Evolutionary conservation across 768 basidiomycete species (phyloP), one percentile per base, ranked within the genome.

Genomic region (Sistotremastrum niveocremeum): DNA sequence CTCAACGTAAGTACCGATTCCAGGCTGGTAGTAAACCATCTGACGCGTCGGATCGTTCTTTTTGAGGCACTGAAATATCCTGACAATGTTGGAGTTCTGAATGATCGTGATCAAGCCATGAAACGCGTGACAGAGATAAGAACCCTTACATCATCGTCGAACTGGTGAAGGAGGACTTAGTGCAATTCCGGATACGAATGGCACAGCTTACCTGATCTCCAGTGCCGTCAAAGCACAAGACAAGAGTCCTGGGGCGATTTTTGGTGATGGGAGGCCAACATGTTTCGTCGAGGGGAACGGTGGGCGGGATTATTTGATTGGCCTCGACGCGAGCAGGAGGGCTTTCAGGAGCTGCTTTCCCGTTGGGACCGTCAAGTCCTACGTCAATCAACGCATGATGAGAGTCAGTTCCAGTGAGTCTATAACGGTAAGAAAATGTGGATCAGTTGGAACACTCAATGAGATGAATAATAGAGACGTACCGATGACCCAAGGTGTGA

Each of bases 31-130:
- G 47, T 60, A 62, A 35, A 52, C 51, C 8, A 60, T 46, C 51
- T 63, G 65, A 39, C 46, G 40, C 34, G 53, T 48, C 30, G 64
- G 56, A 12, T 53, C 46, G 29, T 62, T 61, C 41, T 52, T 59
- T 45, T 57, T 56, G 33, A 67, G 59, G 29, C 66, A 49, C 2
- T 53, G 43, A 46, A 65, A 63, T 4, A 68, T 52, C 36, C 52
- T 52, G 37, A 57, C 57, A 12, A 60, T 37, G 35, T 56, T 59
- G 3, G 60, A 60, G 47, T 56, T 51, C 47, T 56, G 2, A 20
- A 20, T 2, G 2, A 10, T 7, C 34, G 28, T 35, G 33, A 34
- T 8, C 11, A 34, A 6, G 10, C 39, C n/a, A 42, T 12, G 3
- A 28, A 11, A 28, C 6, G 11, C 39, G 8, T 29, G 2, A 5